Percentiles rank a stretch among this genome's conserved stretches.
Evolutionary conservation across 2,329 filamentous ascomycete genomes (phyloP).

Genomic region (Fusarium sp.): DNA sequence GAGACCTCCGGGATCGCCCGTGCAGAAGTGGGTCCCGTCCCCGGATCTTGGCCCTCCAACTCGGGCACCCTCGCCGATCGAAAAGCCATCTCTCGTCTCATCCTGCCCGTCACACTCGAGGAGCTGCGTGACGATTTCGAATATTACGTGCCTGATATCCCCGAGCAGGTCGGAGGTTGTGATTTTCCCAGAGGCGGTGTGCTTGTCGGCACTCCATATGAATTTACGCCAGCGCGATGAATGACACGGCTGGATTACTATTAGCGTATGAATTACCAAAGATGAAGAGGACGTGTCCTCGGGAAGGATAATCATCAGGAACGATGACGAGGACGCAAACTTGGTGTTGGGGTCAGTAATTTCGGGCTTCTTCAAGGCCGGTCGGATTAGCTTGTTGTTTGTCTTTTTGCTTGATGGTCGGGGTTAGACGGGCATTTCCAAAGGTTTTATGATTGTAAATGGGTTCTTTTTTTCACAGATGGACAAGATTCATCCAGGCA

Average conservation of each 20-base stretch:
- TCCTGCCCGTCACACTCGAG: slow-evolving; percentile 46
- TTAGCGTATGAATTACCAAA: slow-evolving; percentile 2
- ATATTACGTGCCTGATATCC: slow-evolving; percentile 49
- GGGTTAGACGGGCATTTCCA: slow-evolving; percentile 37
- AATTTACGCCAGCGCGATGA: slow-evolving; percentile 30
- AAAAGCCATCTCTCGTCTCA: slow-evolving; percentile 48
- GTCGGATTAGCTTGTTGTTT: slow-evolving; percentile 16
- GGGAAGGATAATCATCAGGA: slow-evolving; percentile 10
- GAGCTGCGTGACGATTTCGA: slow-evolving; percentile 50
- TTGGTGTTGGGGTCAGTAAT: slow-evolving; percentile 35
- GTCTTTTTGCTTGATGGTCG: slow-evolving; percentile 6
- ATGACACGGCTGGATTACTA: background rate
- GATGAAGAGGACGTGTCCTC: background rate
- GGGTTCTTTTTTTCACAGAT: slow-evolving; percentile 21
- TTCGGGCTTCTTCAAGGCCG: slow-evolving; percentile 9
- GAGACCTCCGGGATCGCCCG: slow-evolving; percentile 26
- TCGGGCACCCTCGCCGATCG: slow-evolving; percentile 50
- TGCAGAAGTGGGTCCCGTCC: slow-evolving; percentile 40
- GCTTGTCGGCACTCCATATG: slow-evolving; percentile 21
- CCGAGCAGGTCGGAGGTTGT: slow-evolving; percentile 44
- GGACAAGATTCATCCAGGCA: slow-evolving; percentile 35
- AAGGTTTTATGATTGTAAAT: slow-evolving; percentile 21
- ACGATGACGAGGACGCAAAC: slow-evolving; percentile 27
- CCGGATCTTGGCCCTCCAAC: slow-evolving; percentile 38
- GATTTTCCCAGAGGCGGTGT: slow-evolving; percentile 43